Percentiles rank a stretch among this genome's conserved stretches.
These are phyloP conservation scores for Cryoendolithus antarcticus DNA, from an alignment of 2,329 filamentous ascomycete species.

Conservation along the genomic window DNA sequence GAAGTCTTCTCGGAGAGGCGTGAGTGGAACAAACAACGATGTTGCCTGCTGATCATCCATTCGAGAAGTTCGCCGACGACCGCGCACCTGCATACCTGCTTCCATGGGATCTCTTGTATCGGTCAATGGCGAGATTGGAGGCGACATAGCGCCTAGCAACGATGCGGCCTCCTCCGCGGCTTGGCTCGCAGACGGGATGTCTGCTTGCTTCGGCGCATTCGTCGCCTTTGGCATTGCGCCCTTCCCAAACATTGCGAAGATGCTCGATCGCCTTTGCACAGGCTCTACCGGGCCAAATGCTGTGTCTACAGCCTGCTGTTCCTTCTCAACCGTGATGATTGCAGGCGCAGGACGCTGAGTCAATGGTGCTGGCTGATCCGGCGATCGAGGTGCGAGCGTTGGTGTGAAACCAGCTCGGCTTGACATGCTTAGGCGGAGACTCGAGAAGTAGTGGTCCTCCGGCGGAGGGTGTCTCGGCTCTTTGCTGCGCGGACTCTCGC, in stretches of 20 bases:
- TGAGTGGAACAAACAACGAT: conserved; percentile 2
- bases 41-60: no score
- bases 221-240: conserved; percentile 1
- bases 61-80: no score
- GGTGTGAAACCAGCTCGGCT: conserved; percentile 3
- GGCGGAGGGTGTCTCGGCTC: conserved; percentile 3
- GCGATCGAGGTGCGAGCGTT: conserved; percentile 1
- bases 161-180: no score
- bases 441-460: conserved; percentile 6
- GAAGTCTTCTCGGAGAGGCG: conserved; percentile 4
- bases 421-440: conserved; percentile 1
- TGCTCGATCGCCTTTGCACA: conserved; percentile 9
- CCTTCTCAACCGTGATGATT: no score
- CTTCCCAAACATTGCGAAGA: conserved; percentile 12
- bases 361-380: background rate
- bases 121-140: conserved; percentile 1
- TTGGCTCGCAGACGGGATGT: no score
- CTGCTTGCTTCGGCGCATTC: no score
- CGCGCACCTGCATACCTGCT: no score
- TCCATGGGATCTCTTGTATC: no score
- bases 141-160: no score
- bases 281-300: background rate
- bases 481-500: background rate
- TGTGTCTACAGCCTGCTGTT: no score
- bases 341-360: no score